Percentiles rank a stretch among this genome's conserved stretches.
Evolutionary conservation across 2,329 filamentous ascomycete species (phyloP).

Genomic region (Talaromyces funiculosus): DNA sequence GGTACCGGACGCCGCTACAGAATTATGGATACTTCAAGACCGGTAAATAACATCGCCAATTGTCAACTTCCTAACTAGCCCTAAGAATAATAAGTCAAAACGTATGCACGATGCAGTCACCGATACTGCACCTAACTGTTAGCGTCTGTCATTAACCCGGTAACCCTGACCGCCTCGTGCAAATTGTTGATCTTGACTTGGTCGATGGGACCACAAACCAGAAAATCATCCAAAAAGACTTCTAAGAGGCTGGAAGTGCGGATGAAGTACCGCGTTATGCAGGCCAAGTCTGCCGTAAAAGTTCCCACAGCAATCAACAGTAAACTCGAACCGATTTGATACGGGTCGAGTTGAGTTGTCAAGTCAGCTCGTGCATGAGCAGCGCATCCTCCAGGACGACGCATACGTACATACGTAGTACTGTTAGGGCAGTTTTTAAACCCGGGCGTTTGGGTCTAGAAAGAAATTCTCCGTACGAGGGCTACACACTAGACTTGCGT

Average conservation of each 20-base stretch:
- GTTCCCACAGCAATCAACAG: background rate
- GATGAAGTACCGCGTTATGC: background rate
- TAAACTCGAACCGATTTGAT: background rate
- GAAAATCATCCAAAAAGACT: background rate
- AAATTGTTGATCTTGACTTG: background rate
- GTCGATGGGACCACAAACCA: constrained; percentile 4
- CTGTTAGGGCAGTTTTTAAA: background rate
- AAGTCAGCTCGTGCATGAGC: background rate
- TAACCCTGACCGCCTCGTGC: constrained; percentile 12
- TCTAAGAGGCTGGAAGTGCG: background rate
- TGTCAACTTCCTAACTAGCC: background rate
- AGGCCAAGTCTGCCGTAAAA: constrained; percentile 1
- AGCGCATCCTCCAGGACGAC: background rate
- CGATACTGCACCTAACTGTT: background rate
- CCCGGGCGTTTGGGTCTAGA: background rate
- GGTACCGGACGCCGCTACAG: background rate
- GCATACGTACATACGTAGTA: background rate
- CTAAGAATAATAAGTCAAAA: background rate
- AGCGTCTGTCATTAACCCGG: constrained; percentile 12
- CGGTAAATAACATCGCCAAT: background rate
- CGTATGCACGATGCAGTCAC: constrained; percentile 6
- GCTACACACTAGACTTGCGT: background rate
- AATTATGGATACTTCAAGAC: background rate
- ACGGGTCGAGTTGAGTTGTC: background rate
- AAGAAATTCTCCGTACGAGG: background rate